A percentile compares a stretch with the other conserved stretches of the same genome.
Conservation (phyloP, 495 filamentous ascomycete genomes). For the Penicillium pulvis region DNA sequence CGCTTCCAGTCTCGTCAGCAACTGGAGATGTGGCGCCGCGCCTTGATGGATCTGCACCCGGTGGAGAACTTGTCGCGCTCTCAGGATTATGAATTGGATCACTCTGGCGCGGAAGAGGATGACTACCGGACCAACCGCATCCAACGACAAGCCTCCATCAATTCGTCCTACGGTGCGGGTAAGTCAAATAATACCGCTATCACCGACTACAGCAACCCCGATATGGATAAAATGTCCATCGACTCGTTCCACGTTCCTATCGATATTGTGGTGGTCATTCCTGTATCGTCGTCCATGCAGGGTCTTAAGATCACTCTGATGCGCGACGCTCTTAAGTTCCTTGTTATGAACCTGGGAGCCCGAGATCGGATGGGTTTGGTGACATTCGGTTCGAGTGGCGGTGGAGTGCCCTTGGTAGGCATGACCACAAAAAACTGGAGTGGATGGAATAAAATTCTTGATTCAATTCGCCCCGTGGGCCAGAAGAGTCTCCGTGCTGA, state of each 20-base stretch:
- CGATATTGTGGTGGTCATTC: slow-evolving; percentile 95
- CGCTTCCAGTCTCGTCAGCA: slow-evolving; percentile 84
- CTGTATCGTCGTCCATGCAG: slow-evolving; percentile 98
- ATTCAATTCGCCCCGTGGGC: slow-evolving; percentile 87
- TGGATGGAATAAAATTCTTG: slow-evolving; percentile 86
- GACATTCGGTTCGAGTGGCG: slow-evolving; percentile 93
- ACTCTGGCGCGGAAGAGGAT: slow-evolving; percentile 86
- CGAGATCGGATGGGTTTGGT: slow-evolving; percentile 96
- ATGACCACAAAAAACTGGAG: slow-evolving; percentile 95
- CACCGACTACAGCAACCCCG: slow-evolving; percentile 68
- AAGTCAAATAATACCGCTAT: slow-evolving; percentile 50
- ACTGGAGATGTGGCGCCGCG: slow-evolving; percentile 88
- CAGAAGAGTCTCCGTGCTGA: slow-evolving; percentile 97
- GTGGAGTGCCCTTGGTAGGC: slow-evolving; percentile 92
- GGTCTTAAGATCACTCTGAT: slow-evolving; percentile 96
- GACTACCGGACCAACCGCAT: slow-evolving; percentile 74
- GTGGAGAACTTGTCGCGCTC: slow-evolving; percentile 59
- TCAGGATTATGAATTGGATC: slow-evolving; percentile 76
- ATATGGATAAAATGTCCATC: slow-evolving; percentile 52
- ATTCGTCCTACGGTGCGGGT: slow-evolving; percentile 76
- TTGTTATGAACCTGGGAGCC: slow-evolving; percentile 89
- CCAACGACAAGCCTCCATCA: slow-evolving; percentile 83
- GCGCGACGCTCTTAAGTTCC: slow-evolving; percentile 90
- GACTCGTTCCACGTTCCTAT: slow-evolving; percentile 84
- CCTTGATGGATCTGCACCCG: slow-evolving; percentile 80